Evolutionary conservation across 148 eudicot species (phyloP).

Genomic region (Bassia scoparia): DNA sequence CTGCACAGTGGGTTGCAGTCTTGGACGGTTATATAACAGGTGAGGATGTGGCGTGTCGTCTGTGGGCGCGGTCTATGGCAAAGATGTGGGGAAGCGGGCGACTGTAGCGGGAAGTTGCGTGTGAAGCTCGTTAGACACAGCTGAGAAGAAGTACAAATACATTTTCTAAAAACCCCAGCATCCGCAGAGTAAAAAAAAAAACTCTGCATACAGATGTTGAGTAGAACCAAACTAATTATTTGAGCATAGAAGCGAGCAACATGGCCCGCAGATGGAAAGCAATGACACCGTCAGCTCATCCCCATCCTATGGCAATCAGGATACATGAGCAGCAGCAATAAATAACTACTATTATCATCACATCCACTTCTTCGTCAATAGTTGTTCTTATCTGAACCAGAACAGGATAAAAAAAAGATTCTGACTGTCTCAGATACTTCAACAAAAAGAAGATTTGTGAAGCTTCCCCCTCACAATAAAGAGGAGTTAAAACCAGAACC

Average conservation of each 20-base stretch:
- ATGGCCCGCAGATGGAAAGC: constrained; percentile 88
- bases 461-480: neutral
- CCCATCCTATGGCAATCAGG: constrained; percentile 55
- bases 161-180: neutral
- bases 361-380: neutral
- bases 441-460: neutral
- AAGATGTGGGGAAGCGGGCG: too few relatives aligned
- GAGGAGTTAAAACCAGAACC: neutral
- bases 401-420: neutral
- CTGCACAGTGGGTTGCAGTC: too few relatives aligned
- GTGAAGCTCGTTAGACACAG: too few relatives aligned
- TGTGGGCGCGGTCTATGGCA: too few relatives aligned
- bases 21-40: too few relatives aligned
- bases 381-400: neutral
- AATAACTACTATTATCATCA: neutral
- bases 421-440: neutral
- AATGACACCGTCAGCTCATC: constrained; percentile 93
- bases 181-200: neutral
- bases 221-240: constrained; percentile 74
- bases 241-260: constrained; percentile 72
- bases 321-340: neutral
- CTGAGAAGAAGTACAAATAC: neutral
- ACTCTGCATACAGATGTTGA: constrained; percentile 13
- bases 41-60: too few relatives aligned
- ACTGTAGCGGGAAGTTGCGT: too few relatives aligned